A percentile compares a stretch with the other conserved stretches of the same genome.
These are phyloP conservation scores for Nitzschia sp. DNA, from an alignment of 108 stramenopile species.

Conservation along the genomic window DNA sequence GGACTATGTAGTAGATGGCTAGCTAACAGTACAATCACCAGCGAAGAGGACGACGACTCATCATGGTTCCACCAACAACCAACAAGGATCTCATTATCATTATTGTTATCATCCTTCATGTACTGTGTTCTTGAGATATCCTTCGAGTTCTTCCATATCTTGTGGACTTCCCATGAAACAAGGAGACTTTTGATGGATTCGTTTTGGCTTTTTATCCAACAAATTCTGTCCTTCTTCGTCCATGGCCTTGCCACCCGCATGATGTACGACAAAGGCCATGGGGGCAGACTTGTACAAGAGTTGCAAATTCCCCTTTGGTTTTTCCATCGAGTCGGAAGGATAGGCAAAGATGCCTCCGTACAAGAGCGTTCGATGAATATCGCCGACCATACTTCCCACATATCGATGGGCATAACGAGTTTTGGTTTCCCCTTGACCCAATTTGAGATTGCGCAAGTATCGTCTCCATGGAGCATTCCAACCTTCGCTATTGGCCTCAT, in stretches of 20 bases:
- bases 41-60: not conserved
- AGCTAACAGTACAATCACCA: no score
- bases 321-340: slow-evolving; percentile 77
- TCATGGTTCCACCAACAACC: not conserved
- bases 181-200: slow-evolving; percentile 79
- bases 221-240: slow-evolving; percentile 53
- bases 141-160: slow-evolving; percentile 78
- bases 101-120: not conserved
- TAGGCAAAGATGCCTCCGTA: slow-evolving; percentile 98
- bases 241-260: slow-evolving; percentile 87
- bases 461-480: slow-evolving; percentile 71
- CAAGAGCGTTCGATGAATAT: slow-evolving; percentile 96
- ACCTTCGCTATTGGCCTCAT: slow-evolving; percentile 94
- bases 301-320: slow-evolving; percentile 86
- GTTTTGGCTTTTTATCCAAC: slow-evolving; percentile 56
- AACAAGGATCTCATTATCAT: no score
- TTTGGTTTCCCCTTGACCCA: slow-evolving; percentile 63
- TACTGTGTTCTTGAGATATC: slow-evolving; percentile 38
- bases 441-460: slow-evolving; percentile 86
- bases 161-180: slow-evolving; percentile 86
- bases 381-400: slow-evolving; percentile 98
- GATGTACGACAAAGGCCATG: slow-evolving; percentile 93
- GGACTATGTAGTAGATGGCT: no score
- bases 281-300: slow-evolving; percentile 89
- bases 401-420: slow-evolving; percentile 86